Base-by-base conservation (phyloP, 2,329 filamentous ascomycete genomes). In the Waltergamsia citrina region DNA sequence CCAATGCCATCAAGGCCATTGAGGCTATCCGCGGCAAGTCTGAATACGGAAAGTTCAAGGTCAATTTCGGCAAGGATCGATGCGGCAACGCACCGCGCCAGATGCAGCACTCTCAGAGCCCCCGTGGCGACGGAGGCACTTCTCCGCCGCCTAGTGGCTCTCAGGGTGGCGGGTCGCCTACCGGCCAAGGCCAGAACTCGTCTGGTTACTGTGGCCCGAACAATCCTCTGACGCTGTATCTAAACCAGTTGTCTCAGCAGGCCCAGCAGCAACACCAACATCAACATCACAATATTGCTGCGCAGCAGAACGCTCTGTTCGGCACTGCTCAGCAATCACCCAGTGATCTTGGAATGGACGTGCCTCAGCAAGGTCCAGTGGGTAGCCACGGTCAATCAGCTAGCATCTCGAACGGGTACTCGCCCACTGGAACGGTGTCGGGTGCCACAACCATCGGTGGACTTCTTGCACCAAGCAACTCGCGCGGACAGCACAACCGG, bases 1-100 rank as follows among this genome's bases (percentile, higher is more conserved):
- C 92, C 53, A 98, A 98, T 49, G 92, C 92, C 33, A 98, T 98
- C 69, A 98, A 98, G 68, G 92, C 92, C 1, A 98, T 98, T 44
- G 92, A 98, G 62, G 92, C 88, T 16, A 79, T 98, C 43, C 79
- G 92, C 38, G 84, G 87, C 52, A 87, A 88, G 53, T 92, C 96
- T 28, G 92, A 98, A 52, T 98, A 98, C 71, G 85, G 80, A 61
- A 81, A 92, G 49, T 98, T 98, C 78, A 98, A 98, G 73, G 90
- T 98, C 57, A 98, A 98, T 67, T 98, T 98, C 55, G 92, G 92
- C 60, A 98, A 98, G 67, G 92, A 98, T 55, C 80, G 92, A 37
- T 98, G 92, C 51, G 92, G 92, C 45, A 98, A 98, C 63, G 83
- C 92, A 34, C 92, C 92, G 29, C 81, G 92, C 40, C 92, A 96